phyloP scores from a whole-genome alignment of 2,329 filamentous ascomycete species.

The Paradendryphiella salina region DNA sequence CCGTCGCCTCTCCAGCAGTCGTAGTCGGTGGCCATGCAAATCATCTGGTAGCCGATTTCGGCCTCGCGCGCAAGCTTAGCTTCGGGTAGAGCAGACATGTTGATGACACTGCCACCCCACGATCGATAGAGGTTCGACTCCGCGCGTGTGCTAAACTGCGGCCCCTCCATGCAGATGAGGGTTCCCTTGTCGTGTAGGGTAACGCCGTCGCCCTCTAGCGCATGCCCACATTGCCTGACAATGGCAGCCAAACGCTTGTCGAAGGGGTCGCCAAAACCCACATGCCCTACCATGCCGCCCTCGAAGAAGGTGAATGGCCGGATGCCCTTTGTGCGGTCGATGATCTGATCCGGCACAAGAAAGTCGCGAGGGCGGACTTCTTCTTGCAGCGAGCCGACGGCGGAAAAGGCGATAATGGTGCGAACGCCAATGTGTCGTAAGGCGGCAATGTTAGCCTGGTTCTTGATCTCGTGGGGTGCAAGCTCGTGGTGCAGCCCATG shows the following conservation, averaged over 20 bases:
- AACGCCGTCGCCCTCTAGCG: conserved; percentile 81
- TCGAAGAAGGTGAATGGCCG: conserved; percentile 96
- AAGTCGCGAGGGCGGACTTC: conserved; percentile 95
- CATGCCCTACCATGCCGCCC: conserved; percentile 86
- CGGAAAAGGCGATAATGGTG: conserved; percentile 90
- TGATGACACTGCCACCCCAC: conserved; percentile 94
- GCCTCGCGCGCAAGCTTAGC: conserved; percentile 95
- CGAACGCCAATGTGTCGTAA: conserved; percentile 86
- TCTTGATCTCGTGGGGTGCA: conserved; percentile 92
- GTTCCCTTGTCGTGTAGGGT: conserved; percentile 81
- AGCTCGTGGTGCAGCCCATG: conserved; percentile 88
- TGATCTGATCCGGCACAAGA: conserved; percentile 92
- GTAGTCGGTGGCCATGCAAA: conserved; percentile 99
- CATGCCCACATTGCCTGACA: conserved; percentile 74
- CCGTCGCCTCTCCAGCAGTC: conserved; percentile 91
- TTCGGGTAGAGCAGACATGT: conserved; percentile 96
- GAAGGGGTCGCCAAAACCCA: conserved; percentile 95
- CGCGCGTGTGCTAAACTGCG: conserved; percentile 93
- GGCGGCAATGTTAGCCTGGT: conserved; percentile 97
- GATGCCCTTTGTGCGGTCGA: conserved; percentile 94
- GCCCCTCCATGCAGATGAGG: conserved; percentile 97
- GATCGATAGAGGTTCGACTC: conserved; percentile 93
- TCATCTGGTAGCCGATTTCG: conserved; percentile 96
- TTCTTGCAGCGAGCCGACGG: conserved; percentile 89
- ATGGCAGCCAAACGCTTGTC: conserved; percentile 76